Conservation (phyloP, 768 basidiomycete species). For the Amanita pallidorosea region DNA sequence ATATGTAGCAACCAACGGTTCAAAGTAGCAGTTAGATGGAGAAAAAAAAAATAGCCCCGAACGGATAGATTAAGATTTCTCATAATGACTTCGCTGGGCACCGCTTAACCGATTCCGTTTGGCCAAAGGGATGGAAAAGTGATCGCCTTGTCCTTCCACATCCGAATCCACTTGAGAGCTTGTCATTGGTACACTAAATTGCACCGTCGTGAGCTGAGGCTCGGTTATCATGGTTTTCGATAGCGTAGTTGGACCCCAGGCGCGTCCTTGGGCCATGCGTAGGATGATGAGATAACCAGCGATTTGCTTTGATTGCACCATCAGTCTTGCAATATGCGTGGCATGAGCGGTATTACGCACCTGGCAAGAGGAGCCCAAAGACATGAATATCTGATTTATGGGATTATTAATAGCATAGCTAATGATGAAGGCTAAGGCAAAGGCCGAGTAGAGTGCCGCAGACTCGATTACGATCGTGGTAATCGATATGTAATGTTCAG, state of each 20-base stretch:
- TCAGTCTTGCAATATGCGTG: constrained; percentile 2
- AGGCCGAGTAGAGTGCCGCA: constrained; percentile 31
- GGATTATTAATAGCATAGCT: constrained; percentile 29
- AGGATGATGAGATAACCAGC: constrained; percentile 38
- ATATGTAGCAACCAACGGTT: not conserved
- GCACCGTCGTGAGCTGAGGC: constrained; percentile 2
- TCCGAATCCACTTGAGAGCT: not conserved
- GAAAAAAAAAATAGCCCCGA: not conserved
- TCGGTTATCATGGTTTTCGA: not conserved
- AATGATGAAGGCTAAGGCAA: constrained; percentile 28
- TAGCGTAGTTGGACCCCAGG: constrained; percentile 19
- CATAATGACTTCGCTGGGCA: not conserved
- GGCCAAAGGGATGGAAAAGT: not conserved
- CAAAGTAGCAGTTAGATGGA: not conserved
- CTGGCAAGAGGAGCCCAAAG: constrained; percentile 22
- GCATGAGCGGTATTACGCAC: constrained; percentile 11
- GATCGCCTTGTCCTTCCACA: not conserved
- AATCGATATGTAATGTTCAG: constrained; percentile 18
- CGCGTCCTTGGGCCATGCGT: constrained; percentile 33
- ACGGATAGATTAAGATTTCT: not conserved
- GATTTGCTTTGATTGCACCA: constrained; percentile 23
- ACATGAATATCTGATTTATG: constrained; percentile 28
- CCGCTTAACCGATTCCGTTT: not conserved
- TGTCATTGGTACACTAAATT: not conserved
- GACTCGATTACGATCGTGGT: constrained; percentile 26